Base-by-base conservation (phyloP, 257 asterid genomes). In the Jaltomata sinuosa region DNA sequence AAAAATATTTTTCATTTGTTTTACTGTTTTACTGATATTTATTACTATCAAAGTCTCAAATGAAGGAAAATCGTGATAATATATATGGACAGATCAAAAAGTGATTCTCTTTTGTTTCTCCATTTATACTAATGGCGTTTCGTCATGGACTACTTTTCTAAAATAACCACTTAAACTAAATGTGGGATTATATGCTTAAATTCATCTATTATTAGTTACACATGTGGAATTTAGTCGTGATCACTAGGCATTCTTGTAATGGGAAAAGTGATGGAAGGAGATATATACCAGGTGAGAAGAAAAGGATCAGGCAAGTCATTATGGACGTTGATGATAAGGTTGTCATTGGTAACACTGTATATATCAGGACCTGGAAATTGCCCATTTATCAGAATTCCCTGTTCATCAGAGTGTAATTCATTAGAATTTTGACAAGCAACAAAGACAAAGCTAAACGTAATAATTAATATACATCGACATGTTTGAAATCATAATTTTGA, bases 321-420 rank as follows among this genome's bases (percentile, higher is more conserved):
- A 76, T 45, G 62, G 9, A 95, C 98, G 15, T 95, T 94, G 90
- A 95, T 83, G 22, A 91, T 87, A 83, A 94, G 85, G 64, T 94
- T 94, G 81, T 94, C 95, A 42, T 95, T 94, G 32, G 98, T 95
- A 16, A 88, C 96, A 7, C 92, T 79, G 31, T 86, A 36, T 65
- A 95, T 86, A 8, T 90, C 90, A 7, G 98, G 98, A 25, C 98
- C 98, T 0, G 98, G 98, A 89, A 95, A 95, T 79, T 91, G 92
- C 1, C 94, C 97, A 83, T 95, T 94, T 52, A 94, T 91, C 45
- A 94, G 85, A 76, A 94, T 92, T 55, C 93, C 98, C 97, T 94
- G 90, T 82, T 5, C 19, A 47, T 21, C 59, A 25, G 11, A 21
- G 0, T 38, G 11, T n/a, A 19, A 69, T 32, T n/a, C 27, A 27